Conservation (phyloP, 257 asterid species). For the Capsicum pubescens region DNA sequence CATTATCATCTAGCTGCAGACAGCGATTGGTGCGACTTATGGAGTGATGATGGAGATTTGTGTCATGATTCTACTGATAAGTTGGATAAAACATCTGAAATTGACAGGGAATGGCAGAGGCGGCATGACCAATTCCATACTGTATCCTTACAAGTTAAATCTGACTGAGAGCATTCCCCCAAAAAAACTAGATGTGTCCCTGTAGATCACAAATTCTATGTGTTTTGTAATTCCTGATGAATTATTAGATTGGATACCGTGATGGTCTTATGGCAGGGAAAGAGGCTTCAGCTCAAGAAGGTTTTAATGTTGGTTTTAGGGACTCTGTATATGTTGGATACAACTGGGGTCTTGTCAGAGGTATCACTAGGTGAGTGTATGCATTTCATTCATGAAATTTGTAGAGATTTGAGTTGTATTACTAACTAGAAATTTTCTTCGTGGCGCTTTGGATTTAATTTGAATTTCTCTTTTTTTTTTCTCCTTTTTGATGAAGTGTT, state of each 20-base stretch:
- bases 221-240: conserved; percentile 36
- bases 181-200: conserved; percentile 2
- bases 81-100: conserved; percentile 43
- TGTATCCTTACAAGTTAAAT: conserved; percentile 47
- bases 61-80: conserved; percentile 45
- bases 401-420: conserved; percentile 12
- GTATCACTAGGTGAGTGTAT: conserved; percentile 67
- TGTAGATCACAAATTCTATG: background rate
- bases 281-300: conserved; percentile 84
- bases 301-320: conserved; percentile 78
- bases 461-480: conserved; percentile 2
- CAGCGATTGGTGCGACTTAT: conserved; percentile 52
- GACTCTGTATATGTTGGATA: conserved; percentile 66
- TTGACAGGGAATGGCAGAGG: conserved; percentile 85
- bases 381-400: background rate
- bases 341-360: conserved; percentile 79
- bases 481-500: conserved; percentile 49
- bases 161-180: background rate
- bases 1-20: conserved; percentile 38
- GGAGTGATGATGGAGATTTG: conserved; percentile 70
- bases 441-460: background rate
- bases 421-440: conserved; percentile 18
- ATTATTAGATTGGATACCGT: conserved; percentile 85
- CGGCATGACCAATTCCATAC: conserved; percentile 75
- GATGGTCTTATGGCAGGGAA: conserved; percentile 89